Base-by-base conservation (phyloP, 345 rosid genomes). In the Leavenworthia alabamica region DNA sequence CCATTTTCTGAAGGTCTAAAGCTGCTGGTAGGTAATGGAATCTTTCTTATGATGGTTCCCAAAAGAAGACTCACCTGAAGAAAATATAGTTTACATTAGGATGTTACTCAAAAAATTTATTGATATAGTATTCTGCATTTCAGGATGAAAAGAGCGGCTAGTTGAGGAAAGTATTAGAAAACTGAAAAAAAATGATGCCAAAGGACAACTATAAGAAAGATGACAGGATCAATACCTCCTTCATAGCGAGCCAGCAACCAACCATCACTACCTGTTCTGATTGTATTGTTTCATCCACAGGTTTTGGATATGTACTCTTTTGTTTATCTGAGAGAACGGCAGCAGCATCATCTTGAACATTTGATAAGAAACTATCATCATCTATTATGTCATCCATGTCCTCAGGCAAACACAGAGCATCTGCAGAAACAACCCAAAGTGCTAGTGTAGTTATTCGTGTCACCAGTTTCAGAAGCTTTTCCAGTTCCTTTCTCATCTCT, bases 201-300 rank as follows among this genome's bases (percentile, higher is more conserved):
- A 53, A 70, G 23, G 42, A 52, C 7, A 55, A 46, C 23, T 40
- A 32, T 46, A 27, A 41, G 33, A 49, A 41, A 28, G 46, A 49
- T 26, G 70, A 48, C 23, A 49, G 55, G 52, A 69, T 26, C 60
- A 55, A 33, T 81, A 89, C 96, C 98, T 92, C 98, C 78, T 92
- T 89, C 98, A 86, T 92, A 29, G 96, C 98, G 59, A 89, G 81
- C 98, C 98, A 92, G 79, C 96, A 86, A 68, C 96, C 96, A 60
- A 89, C 96, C 98, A 92, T 86, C 27, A 92, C 93, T 64, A 85
- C 71, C 70, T 92, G 98, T 36, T 86, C 94, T 39, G 87, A 77
- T 61, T 75, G 60, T 71, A 79, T 66, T 27, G 45, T 64, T 70
- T 77, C 87, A 58, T 51, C 75, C 60, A 44, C 66, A 62, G 42